Conservation (phyloP, 345 rosid species). For the Eutrema yunnanense region DNA sequence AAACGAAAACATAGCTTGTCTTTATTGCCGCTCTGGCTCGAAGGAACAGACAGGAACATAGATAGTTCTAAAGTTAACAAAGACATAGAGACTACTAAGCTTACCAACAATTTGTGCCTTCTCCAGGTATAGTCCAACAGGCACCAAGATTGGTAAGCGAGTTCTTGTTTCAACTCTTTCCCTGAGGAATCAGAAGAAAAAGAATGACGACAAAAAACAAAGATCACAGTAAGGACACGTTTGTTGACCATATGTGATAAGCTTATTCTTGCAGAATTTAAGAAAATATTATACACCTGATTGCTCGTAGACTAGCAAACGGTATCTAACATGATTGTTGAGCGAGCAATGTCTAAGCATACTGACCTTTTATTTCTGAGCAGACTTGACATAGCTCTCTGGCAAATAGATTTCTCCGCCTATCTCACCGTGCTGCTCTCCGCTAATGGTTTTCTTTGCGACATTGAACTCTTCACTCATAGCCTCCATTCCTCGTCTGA, state of each 20-base stretch:
- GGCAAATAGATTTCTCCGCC: constrained; percentile 98
- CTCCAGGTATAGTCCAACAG: not conserved
- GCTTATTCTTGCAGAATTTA: not conserved
- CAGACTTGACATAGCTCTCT: constrained; percentile 44
- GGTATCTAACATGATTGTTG: not conserved
- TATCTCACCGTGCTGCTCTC: constrained; percentile 94
- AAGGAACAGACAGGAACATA: constrained; percentile 24
- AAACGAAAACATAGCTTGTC: constrained; percentile 12
- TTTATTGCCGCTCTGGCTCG: constrained; percentile 30
- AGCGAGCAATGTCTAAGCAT: not conserved
- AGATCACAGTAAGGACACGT: not conserved
- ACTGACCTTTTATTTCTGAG: constrained; percentile 50
- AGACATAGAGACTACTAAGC: constrained; percentile 38
- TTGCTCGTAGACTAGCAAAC: not conserved
- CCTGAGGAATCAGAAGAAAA: constrained; percentile 7
- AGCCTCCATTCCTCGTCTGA: constrained; percentile 81
- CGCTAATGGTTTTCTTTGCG: constrained; percentile 85
- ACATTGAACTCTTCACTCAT: constrained; percentile 91
- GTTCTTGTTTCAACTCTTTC: not conserved
- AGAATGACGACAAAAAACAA: not conserved
- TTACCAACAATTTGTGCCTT: constrained; percentile 48
- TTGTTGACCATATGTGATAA: not conserved
- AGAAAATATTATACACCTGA: not conserved
- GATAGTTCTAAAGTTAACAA: constrained; percentile 24
- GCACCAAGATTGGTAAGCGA: constrained; percentile 9